Evolutionary conservation across 495 filamentous ascomycete species (phyloP), one percentile per base, ranked within the genome.

Genomic region (Lophium mytilinum): DNA sequence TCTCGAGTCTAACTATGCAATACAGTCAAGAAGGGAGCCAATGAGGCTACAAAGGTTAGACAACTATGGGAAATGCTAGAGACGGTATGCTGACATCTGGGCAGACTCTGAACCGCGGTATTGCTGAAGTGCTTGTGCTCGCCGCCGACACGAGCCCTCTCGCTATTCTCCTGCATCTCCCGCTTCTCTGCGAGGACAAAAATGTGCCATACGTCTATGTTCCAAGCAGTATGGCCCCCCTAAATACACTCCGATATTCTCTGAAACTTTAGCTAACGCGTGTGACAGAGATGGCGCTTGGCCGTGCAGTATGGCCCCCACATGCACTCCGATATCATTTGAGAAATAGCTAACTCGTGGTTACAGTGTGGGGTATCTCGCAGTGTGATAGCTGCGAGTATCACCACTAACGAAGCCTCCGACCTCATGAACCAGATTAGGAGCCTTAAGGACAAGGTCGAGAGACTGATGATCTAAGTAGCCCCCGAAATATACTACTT

Each of bases 331-430:
- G n/a, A n/a, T n/a, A n/a, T n/a, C n/a, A n/a, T n/a, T n/a, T n/a
- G n/a, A n/a, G n/a, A n/a, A n/a, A n/a, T n/a, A n/a, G n/a, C n/a
- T n/a, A n/a, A n/a, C n/a, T n/a, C n/a, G n/a, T n/a, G n/a, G n/a
- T n/a, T n/a, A n/a, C n/a, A n/a, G n/a, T 87, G 84, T 69, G 91
- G 91, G 76, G 91, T 96, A 50, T 84, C 78, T 62, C 77, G 93
- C 39, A 80, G 89, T 42, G 90, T 98, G 37, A 96, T 98, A 63
- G 84, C 87, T 39, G 84, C 82, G 37, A 84, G 80, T 59, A 92
- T 96, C 67, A 95, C 89, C n/a, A 90, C 87, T 64, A 97, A 96
- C 78, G 93, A 96, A 75, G 89, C 87, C 12, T 86, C 80, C 55
- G 93, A 96, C 68, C 78, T 97, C 34, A 84, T 84, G 73, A 77